Evolutionary conservation across 1,284 basidiomycete genomes (phyloP).

Genomic region (Ceratobasidium sp.): DNA sequence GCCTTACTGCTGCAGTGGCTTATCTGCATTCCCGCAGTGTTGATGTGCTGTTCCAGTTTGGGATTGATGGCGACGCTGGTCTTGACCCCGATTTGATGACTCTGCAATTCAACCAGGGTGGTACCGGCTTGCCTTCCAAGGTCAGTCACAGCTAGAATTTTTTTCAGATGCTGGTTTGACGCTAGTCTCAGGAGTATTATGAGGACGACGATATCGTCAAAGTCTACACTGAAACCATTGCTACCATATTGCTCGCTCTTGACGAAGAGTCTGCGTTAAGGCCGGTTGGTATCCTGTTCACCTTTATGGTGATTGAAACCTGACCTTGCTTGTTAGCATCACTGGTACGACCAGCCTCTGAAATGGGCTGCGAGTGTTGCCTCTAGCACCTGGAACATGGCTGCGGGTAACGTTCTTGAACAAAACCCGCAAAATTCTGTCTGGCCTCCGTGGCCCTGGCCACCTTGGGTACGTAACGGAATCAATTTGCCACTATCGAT

Average conservation of each 20-base stretch:
- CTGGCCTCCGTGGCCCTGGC: slow-evolving; percentile 83
- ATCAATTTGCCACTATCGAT: not conserved
- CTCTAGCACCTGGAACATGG: slow-evolving; percentile 20
- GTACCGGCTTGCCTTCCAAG: slow-evolving; percentile 89
- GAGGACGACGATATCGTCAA: slow-evolving; percentile 77
- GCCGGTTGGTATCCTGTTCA: not conserved
- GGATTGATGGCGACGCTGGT: slow-evolving; percentile 88
- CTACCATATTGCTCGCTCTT: slow-evolving; percentile 73
- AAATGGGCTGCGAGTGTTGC: slow-evolving; percentile 63
- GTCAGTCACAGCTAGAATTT: slow-evolving; percentile 55
- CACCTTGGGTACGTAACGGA: slow-evolving; percentile 72
- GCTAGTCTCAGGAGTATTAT: slow-evolving; percentile 77
- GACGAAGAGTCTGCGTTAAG: slow-evolving; percentile 55
- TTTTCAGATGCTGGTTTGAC: not conserved
- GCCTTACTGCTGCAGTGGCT: slow-evolving; percentile 82
- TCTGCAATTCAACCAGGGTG: slow-evolving; percentile 86
- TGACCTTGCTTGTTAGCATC: slow-evolving; percentile 6
- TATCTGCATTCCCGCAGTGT: slow-evolving; percentile 91
- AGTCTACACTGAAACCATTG: slow-evolving; percentile 77
- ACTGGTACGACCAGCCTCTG: slow-evolving; percentile 47
- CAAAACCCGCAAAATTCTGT: slow-evolving; percentile 38
- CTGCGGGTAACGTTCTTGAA: slow-evolving; percentile 20
- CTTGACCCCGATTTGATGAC: slow-evolving; percentile 89
- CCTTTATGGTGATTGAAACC: not conserved
- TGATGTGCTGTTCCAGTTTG: slow-evolving; percentile 78